Evolutionary conservation across 306 rosid species (phyloP), one percentile per base, ranked within the genome.

Genomic region (Urtica urens): DNA sequence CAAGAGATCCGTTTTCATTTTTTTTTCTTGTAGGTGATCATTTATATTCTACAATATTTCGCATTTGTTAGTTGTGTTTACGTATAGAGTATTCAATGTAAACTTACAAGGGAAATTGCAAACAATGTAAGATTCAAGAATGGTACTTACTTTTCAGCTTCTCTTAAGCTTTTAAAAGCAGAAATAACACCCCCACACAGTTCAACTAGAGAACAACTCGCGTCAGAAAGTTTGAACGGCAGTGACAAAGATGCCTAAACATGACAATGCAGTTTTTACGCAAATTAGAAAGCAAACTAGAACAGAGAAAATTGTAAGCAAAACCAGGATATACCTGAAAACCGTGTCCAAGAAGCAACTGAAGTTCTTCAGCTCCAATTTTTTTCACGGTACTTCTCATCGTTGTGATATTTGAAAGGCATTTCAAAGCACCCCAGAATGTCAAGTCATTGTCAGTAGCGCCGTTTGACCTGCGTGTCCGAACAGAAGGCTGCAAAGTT

Each of bases 271-370:
- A 18, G 18, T 21, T 43, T 38, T 48, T 26, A 20, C n/a, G n/a
- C n/a, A 49, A 39, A 6, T 23, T 40, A 11, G 16, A 23, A 38
- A 22, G 23, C 23, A 5, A 0, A 6, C 20, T 14, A 19, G 26
- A 35, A 6, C 24, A 39, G 6, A 23, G 37, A 49, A 27, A 13
- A 23, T 12, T 38, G 29, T 37, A 10, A 42, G 19, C 24, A 20
- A 28, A 38, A 40, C 23, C 45, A 34, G 41, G 53, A 49, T 15
- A 45, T 69, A 88, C 97, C 97, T 76, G 85, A 74, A 78, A 79
- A 44, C 95, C 95, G 57, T 83, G 95, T 58, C 77, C 95, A 61
- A 88, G 49, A 49, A 88, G 87, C 54, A 83, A 69, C 72, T 81
- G 93, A 57, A 63, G 61, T 39, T 63, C 51, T 57, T 81, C 77